Percentiles rank a stretch among this genome's conserved stretches.
phyloP scores from a whole-genome alignment of 2,329 filamentous ascomycete genomes.

The Ascochyta viciae-villosae region DNA sequence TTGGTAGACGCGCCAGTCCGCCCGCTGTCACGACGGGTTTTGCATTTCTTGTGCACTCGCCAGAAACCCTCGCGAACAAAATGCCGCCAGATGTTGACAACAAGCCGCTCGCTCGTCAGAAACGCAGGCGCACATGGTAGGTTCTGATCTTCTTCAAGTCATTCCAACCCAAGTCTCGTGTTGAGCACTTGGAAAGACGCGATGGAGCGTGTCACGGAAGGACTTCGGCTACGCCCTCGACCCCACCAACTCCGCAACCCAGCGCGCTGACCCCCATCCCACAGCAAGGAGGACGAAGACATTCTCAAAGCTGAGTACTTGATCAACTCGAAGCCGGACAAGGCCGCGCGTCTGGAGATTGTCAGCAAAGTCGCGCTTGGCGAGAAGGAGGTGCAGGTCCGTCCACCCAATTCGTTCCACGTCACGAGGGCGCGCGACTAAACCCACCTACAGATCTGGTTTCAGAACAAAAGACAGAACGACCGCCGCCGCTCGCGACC shows the following conservation, averaged over 20 bases:
- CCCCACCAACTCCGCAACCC: constrained; percentile 30
- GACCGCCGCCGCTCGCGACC: constrained; percentile 88
- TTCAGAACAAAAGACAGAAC: constrained; percentile 83
- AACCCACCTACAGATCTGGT: constrained; percentile 78
- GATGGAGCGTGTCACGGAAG: constrained; percentile 37
- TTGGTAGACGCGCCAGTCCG: constrained; percentile 37
- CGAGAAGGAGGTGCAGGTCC: constrained; percentile 95
- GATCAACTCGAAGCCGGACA: constrained; percentile 89
- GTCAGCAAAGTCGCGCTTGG: constrained; percentile 85
- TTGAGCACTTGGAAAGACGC: constrained; percentile 36
- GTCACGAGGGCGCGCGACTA: constrained; percentile 37
- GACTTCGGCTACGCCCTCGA: constrained; percentile 28
- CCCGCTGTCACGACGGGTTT: constrained; percentile 42
- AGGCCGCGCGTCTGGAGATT: constrained; percentile 82
- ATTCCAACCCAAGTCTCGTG: constrained; percentile 22
- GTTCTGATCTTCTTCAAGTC: constrained; percentile 21
- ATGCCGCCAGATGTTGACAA: constrained; percentile 66
- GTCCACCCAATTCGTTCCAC: constrained; percentile 44
- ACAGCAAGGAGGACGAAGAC: constrained; percentile 75
- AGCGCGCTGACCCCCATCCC: constrained; percentile 34
- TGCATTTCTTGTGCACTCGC: constrained; percentile 67
- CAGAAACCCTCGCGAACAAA: constrained; percentile 62
- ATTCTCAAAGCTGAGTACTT: constrained; percentile 86
- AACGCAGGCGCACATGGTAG: constrained; percentile 68
- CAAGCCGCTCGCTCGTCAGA: constrained; percentile 66